Percentiles rank a stretch among this genome's conserved stretches.
phyloP scores from a whole-genome alignment of 2,329 filamentous ascomycete species.

The Fusarium sp. region DNA sequence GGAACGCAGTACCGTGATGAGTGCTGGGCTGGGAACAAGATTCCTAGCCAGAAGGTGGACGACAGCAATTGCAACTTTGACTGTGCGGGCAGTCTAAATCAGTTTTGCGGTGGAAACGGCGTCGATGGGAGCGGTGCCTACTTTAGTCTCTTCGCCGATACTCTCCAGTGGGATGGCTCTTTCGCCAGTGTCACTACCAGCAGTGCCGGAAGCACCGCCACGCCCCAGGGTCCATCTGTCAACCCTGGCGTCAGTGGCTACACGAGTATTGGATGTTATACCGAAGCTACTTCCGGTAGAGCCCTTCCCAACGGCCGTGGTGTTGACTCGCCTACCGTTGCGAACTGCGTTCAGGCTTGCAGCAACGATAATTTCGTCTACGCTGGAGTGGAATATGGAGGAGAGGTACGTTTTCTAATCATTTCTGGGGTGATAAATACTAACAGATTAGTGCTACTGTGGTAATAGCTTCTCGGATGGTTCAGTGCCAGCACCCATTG shows the following conservation, averaged over 20 bases:
- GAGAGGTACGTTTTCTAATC: conserved; percentile 47
- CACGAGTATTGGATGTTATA: conserved; percentile 56
- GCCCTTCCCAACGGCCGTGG: conserved; percentile 50
- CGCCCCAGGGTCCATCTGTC: conserved; percentile 41
- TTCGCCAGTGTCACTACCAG: conserved; percentile 1
- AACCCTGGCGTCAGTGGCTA: conserved; percentile 57
- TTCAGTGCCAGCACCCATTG: conserved; percentile 47
- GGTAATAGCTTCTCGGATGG: conserved; percentile 50
- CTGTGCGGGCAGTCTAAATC: conserved; percentile 63
- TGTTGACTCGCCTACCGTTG: conserved; percentile 50
- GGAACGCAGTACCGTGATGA: conserved; percentile 65
- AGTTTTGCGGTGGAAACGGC: conserved; percentile 68
- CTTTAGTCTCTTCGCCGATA: conserved; percentile 64
- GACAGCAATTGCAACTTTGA: conserved; percentile 65
- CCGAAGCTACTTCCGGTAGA: conserved; percentile 51
- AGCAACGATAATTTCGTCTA: conserved; percentile 47
- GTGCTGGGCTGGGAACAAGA: conserved; percentile 67
- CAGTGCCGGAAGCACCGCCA: conserved; percentile 2
- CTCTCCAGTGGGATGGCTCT: conserved; percentile 43
- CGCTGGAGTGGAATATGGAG: conserved; percentile 57
- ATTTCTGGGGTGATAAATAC: fast-evolving
- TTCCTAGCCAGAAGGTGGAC: conserved; percentile 59
- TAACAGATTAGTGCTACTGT: conserved; percentile 52
- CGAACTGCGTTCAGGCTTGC: conserved; percentile 53
- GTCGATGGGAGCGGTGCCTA: conserved; percentile 53